Evolutionary conservation across 345 rosid species (phyloP), one percentile per base, ranked within the genome.

Genomic region (Bretschneidera sinensis): DNA sequence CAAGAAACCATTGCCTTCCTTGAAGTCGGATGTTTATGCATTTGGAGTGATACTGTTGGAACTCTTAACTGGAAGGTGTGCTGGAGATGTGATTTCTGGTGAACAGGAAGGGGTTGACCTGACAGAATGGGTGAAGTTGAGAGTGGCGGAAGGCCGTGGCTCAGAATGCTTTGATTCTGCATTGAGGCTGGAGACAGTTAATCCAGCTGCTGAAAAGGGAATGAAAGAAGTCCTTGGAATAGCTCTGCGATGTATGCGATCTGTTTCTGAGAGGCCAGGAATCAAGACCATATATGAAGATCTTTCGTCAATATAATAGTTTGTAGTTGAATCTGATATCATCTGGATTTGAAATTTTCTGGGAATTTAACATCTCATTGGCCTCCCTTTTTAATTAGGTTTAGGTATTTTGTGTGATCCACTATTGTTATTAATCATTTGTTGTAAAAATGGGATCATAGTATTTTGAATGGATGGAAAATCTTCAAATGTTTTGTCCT

Each of bases 251-350:
- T 90, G 97, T 62, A 76, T 88, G 70, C 75, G 95, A 61, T 82
- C 95, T 0, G 84, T 90, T 31, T 88, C 97, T 6, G 96, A 90
- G 78, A 86, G 99, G 69, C 91, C 96, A 20, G 99, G 99, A 60
- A 94, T 90, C 74, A 94, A 94, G 84, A 79, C 92, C 57, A 85
- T 90, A 58, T 94, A 94, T 53, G 99, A 94, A 80, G 99, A 94
- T 78, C 95, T 94, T 21, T 94, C 99, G 10, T 90, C 99, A 0
- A 82, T 94, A 63, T 92, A 86, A n/a, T n/a, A n/a, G n/a, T n/a
- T n/a, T n/a, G 13, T 39, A 5, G 4, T 39, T 39, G 33, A 28
- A 28, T 28, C 33, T 28, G 33, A 28, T 28, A 17, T 17, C 49
- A 52, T 59, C 6, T 58, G 61, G 65, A 43, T 63, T 48, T 39